These are phyloP conservation scores for Fusarium sublunatum DNA, from an alignment of 2,329 filamentous ascomycete genomes.

Conservation along the genomic window DNA sequence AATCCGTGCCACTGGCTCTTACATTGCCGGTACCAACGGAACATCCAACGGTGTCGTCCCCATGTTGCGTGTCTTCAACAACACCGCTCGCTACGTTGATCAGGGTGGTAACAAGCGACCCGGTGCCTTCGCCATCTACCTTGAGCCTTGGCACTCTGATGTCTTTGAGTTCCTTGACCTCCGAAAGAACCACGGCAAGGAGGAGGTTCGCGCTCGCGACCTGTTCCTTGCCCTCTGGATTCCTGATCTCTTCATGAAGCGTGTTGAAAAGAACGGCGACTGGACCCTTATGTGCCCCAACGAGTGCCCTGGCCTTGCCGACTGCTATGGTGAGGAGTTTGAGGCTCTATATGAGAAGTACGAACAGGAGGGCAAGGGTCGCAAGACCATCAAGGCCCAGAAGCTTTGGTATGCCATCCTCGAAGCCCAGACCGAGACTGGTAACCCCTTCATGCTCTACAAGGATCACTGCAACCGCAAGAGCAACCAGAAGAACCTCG, in stretches of 20 bases:
- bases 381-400: conserved; percentile 93
- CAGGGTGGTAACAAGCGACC: conserved; percentile 99
- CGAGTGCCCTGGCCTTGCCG: conserved; percentile 92
- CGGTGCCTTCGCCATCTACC: conserved; percentile 97
- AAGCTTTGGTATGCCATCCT: conserved; percentile 99
- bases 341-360: conserved; percentile 95
- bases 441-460: conserved; percentile 99
- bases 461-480: conserved; percentile 98
- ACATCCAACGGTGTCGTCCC: conserved; percentile 97
- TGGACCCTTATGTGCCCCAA: conserved; percentile 99
- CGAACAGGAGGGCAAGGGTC: conserved; percentile 86
- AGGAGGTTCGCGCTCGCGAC: conserved; percentile 95
- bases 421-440: conserved; percentile 98
- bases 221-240: conserved; percentile 99
- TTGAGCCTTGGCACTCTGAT: conserved; percentile 98
- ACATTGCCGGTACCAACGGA: conserved; percentile 97
- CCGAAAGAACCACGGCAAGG: conserved; percentile 99
- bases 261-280: conserved; percentile 93
- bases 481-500: conserved; percentile 99
- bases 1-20: conserved; percentile 96
- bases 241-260: conserved; percentile 99
- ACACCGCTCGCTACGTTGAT: conserved; percentile 98
- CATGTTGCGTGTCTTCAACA: conserved; percentile 99
- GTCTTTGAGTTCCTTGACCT: conserved; percentile 98
- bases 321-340: conserved; percentile 98